Base-by-base conservation (phyloP, 129 eudicot genomes). In the Pittosporum tobira region DNA sequence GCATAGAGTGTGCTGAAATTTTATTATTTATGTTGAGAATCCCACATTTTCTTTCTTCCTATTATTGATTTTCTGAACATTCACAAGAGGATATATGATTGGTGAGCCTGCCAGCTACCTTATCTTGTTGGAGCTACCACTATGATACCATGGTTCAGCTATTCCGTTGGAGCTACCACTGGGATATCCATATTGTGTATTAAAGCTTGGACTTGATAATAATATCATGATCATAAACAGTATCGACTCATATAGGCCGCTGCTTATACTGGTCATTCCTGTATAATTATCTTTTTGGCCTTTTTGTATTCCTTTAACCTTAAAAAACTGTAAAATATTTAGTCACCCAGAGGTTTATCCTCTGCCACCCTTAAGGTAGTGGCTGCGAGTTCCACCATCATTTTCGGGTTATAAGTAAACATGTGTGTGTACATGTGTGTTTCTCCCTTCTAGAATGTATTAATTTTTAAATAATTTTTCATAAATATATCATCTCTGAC, bases 1-100 rank as follows among this genome's bases (percentile, higher is more conserved):
- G 65, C 61, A 21, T 46, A 36, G 21, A 6, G 29, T 66, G 22
- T 62, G 67, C 46, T 23, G 36, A 26, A 38, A 16, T 51, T 59
- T 66, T 14, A 36, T 43, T 57, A 8, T 56, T 36, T 29, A 27
- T 10, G 48, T 59, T n/a, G 29, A 15, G 12, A 44, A 31, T 36
- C 49, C 28, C 40, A 46, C 50, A 25, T 57, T 10, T 47, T 27
- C 12, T 59, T 44, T 42, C 29, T 48, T 70, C 16, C 25, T 63
- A 46, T 34, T 11, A n/a, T 55, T 53, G 26, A 10, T 27, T 54
- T 38, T 24, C 25, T 37, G 44, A 36, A 18, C 51, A 36, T 28
- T 62, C 18, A 49, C 51, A 18, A 48, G 37, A 18, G 14, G 51
- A 48, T 20, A 14, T 34, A 22, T 37, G 24, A 51, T 28, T 48